phyloP scores from a whole-genome alignment of 1,284 basidiomycete genomes.

The Trichosporon sp. region DNA sequence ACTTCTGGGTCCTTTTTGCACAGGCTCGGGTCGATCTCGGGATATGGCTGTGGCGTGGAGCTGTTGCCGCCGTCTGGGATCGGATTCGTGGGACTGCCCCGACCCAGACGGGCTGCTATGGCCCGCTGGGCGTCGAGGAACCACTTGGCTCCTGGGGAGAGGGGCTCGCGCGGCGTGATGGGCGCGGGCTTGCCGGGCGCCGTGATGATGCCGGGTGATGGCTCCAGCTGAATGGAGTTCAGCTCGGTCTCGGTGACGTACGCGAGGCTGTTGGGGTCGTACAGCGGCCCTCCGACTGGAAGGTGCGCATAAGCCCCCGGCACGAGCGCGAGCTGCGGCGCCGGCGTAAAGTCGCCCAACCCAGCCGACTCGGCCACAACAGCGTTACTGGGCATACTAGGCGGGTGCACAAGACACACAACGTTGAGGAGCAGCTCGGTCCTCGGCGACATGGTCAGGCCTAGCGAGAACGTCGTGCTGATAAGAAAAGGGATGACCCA shows the following conservation, averaged over 20 bases:
- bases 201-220: background rate
- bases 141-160: conserved; percentile 42
- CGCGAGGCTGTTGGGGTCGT: too few relatives aligned
- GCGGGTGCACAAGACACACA: conserved; percentile 46
- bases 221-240: too few relatives aligned
- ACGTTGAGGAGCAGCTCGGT: conserved; percentile 44
- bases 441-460: conserved; percentile 40
- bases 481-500: conserved; percentile 44
- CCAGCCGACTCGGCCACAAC: conserved; percentile 47
- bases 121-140: conserved; percentile 38
- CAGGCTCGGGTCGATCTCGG: conserved; percentile 43
- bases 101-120: conserved; percentile 20
- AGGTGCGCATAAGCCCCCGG: background rate
- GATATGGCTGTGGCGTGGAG: conserved; percentile 20
- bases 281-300: background rate
- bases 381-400: conserved; percentile 16
- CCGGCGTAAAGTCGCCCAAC: background rate
- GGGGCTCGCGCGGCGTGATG: background rate
- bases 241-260: too few relatives aligned
- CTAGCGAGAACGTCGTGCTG: conserved; percentile 31
- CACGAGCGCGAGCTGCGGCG: background rate
- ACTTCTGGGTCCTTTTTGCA: conserved; percentile 69
- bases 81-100: background rate
- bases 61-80: background rate
- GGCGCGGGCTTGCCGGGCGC: background rate